Evolutionary conservation across 345 rosid species (phyloP), one percentile per base, ranked within the genome.

Genomic region (Lagerstroemia speciosa): DNA sequence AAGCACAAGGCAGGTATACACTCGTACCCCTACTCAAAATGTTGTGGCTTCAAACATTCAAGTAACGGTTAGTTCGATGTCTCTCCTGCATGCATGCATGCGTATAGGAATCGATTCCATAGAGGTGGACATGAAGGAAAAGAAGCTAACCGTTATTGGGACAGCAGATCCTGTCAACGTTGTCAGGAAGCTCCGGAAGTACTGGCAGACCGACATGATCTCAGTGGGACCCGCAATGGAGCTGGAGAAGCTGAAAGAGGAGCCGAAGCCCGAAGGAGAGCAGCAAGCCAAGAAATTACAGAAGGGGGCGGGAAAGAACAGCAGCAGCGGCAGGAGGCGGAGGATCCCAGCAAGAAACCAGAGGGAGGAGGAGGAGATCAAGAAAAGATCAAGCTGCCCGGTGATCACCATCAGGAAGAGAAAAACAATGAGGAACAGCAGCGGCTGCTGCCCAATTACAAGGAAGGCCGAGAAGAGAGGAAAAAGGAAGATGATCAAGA

Each of bases 151-250:
- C 7, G 93, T 90, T 65, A 80, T 87, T 0, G 98, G 98, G 74
- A 77, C 87, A 0, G 97, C 80, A 36, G 97, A 93, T 80, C 92
- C 96, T 12, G 81, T 93, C 8, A 75, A 62, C 27, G 75, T 83
- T 22, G 98, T 86, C 24, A 86, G 93, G 81, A 93, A 88, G 76
- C 73, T 93, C 66, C 83, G 98, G 68, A 93, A 88, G 76, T 80
- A 84, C 40, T 93, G 96, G 96, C 87, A 76, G 2, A 76, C 98
- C 1, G 80, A 84, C 22, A 86, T 93, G 8, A 63, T 88, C 63
- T 71, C 84, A 1, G 93, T 93, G 0, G 98, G 98, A 33, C 98
- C 97, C 15, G 97, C 93, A 6, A 87, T 86, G 37, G 96, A 87
- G 77, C 96, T 93, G 9, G 91, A 87, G 79, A 91, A 89, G 83